Conservation (phyloP, 306 rosid species). For the Sophora flavescens region DNA sequence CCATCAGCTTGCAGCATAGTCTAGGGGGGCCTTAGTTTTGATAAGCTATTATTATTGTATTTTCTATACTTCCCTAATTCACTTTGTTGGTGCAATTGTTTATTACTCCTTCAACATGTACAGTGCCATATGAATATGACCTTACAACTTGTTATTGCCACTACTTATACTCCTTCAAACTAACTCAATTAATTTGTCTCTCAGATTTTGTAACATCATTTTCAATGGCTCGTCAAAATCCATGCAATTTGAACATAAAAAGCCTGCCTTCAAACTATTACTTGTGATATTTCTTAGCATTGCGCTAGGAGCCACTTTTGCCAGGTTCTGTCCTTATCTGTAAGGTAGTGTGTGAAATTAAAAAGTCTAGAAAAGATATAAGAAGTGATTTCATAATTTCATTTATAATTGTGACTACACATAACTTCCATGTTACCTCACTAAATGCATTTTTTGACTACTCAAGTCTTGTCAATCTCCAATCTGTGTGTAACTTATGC, state of each 20-base stretch:
- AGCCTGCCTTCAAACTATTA: slow-evolving; percentile 28
- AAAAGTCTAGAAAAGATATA: not conserved
- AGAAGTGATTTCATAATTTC: slow-evolving; percentile 25
- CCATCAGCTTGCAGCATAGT: slow-evolving; percentile 39
- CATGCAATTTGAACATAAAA: slow-evolving; percentile 37
- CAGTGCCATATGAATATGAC: slow-evolving; percentile 47
- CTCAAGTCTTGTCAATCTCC: not conserved
- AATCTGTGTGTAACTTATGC: slow-evolving; percentile 43
- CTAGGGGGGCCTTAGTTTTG: not conserved
- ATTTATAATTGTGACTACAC: slow-evolving; percentile 36
- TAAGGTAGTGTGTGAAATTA: slow-evolving; percentile 16
- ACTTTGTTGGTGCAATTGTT: slow-evolving; percentile 32
- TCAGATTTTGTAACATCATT: slow-evolving; percentile 14
- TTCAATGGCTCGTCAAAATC: slow-evolving; percentile 36
- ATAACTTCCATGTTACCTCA: slow-evolving; percentile 39
- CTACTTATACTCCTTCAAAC: not conserved
- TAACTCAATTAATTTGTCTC: not conserved
- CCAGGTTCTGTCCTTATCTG: slow-evolving; percentile 41
- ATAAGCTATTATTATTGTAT: slow-evolving; percentile 25
- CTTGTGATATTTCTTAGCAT: slow-evolving; percentile 24
- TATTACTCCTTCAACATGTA: slow-evolving; percentile 36
- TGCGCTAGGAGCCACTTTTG: slow-evolving; percentile 24
- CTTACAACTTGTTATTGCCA: slow-evolving; percentile 32
- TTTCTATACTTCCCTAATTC: not conserved
- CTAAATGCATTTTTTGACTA: slow-evolving; percentile 30